phyloP scores from a whole-genome alignment of 129 eudicot genomes.

The Flaveria bidentis region DNA sequence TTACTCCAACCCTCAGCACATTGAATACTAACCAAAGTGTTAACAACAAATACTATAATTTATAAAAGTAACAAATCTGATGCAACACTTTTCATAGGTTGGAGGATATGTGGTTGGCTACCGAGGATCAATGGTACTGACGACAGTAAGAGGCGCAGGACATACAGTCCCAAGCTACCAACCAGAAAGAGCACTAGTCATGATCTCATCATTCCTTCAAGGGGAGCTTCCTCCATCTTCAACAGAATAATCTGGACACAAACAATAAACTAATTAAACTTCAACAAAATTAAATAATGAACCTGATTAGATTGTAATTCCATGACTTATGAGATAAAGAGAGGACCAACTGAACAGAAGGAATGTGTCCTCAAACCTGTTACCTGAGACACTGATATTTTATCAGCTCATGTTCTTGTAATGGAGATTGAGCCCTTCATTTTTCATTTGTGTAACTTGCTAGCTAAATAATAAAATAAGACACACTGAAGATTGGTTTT shows the following conservation, averaged over 20 bases:
- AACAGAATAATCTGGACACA: constrained; percentile 12
- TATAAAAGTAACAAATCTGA: constrained; percentile 8
- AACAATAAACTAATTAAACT: background rate
- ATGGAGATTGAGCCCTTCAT: background rate
- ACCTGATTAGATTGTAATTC: background rate
- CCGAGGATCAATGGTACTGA: constrained; percentile 41
- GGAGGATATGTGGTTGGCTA: constrained; percentile 70
- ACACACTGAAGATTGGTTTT: background rate
- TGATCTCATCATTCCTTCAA: constrained; percentile 56
- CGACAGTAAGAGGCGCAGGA: constrained; percentile 66
- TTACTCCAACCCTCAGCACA: background rate
- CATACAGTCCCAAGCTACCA: constrained; percentile 64
- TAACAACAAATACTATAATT: background rate
- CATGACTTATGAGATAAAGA: constrained; percentile 8
- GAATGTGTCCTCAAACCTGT: constrained; percentile 8
- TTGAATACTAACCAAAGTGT: background rate
- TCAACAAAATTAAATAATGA: background rate
- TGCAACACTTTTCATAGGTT: constrained; percentile 38
- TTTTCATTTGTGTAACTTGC: constrained; percentile 4
- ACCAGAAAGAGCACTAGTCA: constrained; percentile 47
- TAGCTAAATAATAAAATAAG: constrained; percentile 4
- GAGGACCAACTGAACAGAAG: constrained; percentile 9
- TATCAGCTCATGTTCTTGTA: constrained; percentile 12
- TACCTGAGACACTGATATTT: background rate
- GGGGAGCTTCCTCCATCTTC: constrained; percentile 50